These are phyloP conservation scores for Penicillium egyptiacum DNA, from an alignment of 495 filamentous ascomycete genomes.

Conservation along the genomic window DNA sequence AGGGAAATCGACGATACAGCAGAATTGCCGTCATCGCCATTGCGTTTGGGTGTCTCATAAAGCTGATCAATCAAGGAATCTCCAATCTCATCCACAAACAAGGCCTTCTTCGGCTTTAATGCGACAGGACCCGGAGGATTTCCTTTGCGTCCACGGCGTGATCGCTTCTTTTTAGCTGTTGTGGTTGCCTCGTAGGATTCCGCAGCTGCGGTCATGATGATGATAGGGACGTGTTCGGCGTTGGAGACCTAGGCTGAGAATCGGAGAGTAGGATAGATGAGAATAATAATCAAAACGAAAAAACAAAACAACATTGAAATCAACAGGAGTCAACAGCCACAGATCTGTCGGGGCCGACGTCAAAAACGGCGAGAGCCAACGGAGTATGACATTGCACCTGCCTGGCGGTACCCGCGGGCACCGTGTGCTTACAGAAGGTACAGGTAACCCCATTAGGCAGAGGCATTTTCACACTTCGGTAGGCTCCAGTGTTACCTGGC, in stretches of 20 bases:
- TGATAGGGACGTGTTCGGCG: neutral
- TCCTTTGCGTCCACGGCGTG: conserved; percentile 13
- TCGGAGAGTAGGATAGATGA: neutral
- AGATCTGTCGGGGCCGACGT: neutral
- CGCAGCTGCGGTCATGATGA: neutral
- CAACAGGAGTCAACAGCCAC: neutral
- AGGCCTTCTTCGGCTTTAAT: conserved; percentile 16
- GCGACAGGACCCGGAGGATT: conserved; percentile 7
- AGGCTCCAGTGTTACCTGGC: neutral
- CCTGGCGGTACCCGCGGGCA: neutral
- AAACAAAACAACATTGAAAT: no score
- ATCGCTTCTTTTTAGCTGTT: conserved; percentile 22
- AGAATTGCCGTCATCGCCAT: conserved; percentile 1
- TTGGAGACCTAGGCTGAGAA: neutral
- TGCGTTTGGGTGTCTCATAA: conserved; percentile 9
- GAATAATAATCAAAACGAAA: neutral
- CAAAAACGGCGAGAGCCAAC: neutral
- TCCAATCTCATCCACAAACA: conserved; percentile 27
- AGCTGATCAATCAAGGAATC: conserved; percentile 25
- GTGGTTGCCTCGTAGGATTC: neutral
- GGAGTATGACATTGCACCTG: conserved; percentile 1
- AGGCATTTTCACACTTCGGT: neutral
- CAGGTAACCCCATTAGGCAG: neutral
- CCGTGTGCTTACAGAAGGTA: no score
- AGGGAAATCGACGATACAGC: conserved; percentile 12